Percentiles rank a stretch among this genome's conserved stretches.
phyloP scores from a whole-genome alignment of 2,329 filamentous ascomycete species.

The Monilinia polystroma region DNA sequence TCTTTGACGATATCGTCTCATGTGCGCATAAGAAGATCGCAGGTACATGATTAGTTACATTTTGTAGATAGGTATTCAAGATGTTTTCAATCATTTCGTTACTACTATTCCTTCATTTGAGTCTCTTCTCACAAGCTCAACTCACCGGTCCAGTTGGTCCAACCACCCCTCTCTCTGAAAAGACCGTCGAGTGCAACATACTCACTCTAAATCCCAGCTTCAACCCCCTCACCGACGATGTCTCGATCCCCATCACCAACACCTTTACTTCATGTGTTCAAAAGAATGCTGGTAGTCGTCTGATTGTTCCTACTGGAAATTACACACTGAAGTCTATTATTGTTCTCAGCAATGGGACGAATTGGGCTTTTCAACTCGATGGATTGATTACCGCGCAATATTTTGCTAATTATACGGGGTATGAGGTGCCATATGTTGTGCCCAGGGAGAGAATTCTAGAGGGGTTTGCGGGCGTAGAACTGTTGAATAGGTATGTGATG shows the following conservation, averaged over 20 bases:
- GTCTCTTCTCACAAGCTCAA: conserved; percentile 8
- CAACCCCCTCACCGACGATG: conserved; percentile 33
- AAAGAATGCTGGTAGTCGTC: conserved; percentile 19
- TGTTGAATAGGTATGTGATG: conserved; percentile 18
- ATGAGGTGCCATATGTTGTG: conserved; percentile 16
- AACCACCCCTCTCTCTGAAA: conserved; percentile 36
- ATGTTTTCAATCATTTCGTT: conserved; percentile 14
- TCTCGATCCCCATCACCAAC: conserved; percentile 36
- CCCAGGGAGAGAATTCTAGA: conserved; percentile 12
- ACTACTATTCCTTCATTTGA: conserved; percentile 1
- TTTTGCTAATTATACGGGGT: conserved; percentile 11
- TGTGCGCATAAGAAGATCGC: neutral
- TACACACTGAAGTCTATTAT: conserved; percentile 51
- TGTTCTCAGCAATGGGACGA: conserved; percentile 47
- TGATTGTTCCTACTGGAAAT: conserved; percentile 38
- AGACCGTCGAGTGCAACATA: conserved; percentile 40
- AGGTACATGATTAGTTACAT: neutral
- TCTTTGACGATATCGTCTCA: neutral
- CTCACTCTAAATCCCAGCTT: conserved; percentile 39
- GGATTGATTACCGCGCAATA: conserved; percentile 51
- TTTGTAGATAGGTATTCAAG: neutral
- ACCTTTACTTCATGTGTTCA: conserved; percentile 39
- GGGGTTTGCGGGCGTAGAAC: conserved; percentile 43
- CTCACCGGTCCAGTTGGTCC: conserved; percentile 34
- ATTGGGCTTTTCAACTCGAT: conserved; percentile 53